A percentile compares a stretch with the other conserved stretches of the same genome.
Evolutionary conservation across 2,329 filamentous ascomycete genomes (phyloP).

Genomic region (Coniochaeta prunicola): DNA sequence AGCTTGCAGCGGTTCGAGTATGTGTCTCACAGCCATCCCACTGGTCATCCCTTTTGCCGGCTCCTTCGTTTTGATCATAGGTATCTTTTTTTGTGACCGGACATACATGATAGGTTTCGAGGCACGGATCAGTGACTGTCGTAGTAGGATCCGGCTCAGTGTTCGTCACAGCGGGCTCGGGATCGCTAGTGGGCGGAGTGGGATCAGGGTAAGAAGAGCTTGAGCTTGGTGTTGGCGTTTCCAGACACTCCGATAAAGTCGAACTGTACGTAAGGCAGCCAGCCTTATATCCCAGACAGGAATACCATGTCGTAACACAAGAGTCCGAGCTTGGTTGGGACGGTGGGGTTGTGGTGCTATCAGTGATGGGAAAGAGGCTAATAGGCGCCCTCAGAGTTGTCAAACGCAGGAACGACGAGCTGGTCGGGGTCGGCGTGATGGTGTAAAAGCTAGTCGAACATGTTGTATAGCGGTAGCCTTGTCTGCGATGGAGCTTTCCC

Average conservation of each 20-base stretch:
- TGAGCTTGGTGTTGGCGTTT: background rate
- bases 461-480: background rate
- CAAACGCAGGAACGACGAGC: background rate
- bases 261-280: background rate
- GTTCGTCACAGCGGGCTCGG: background rate
- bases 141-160: background rate
- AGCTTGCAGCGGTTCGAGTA: background rate
- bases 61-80: background rate
- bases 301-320: background rate
- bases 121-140: background rate
- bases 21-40: background rate
- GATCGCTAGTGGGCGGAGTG: background rate
- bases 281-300: background rate
- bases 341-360: background rate
- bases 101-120: background rate
- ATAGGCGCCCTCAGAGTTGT: background rate
- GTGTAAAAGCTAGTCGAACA: background rate
- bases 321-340: background rate
- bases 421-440: background rate
- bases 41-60: background rate
- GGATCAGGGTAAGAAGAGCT: background rate
- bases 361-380: background rate
- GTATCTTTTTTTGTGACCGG: background rate
- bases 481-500: background rate
- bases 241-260: background rate